These are phyloP conservation scores for Hypomontagnella submonticulosa DNA, from an alignment of 495 filamentous ascomycete genomes.

Conservation along the genomic window DNA sequence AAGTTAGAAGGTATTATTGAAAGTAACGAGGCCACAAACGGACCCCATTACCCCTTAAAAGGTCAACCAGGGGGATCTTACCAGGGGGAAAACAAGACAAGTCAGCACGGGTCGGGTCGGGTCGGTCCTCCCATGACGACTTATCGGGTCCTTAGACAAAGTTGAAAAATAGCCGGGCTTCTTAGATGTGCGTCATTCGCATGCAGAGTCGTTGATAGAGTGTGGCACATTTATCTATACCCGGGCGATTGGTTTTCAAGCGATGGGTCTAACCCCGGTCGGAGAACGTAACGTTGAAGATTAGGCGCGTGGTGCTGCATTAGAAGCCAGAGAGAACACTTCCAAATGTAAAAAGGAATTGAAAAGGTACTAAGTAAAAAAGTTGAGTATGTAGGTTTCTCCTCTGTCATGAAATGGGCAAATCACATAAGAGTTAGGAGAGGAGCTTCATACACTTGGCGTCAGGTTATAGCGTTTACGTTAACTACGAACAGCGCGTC, in stretches of 20 bases:
- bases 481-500: not conserved
- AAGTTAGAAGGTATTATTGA: conserved; percentile 25
- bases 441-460: too few relatives aligned
- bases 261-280: conserved; percentile 32
- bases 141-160: conserved; percentile 24
- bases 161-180: conserved; percentile 39
- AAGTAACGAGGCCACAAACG: conserved; percentile 14
- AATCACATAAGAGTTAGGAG: not conserved
- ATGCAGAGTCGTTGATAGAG: conserved; percentile 31
- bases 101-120: conserved; percentile 29
- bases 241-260: conserved; percentile 42
- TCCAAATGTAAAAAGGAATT: conserved; percentile 21
- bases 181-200: conserved; percentile 38
- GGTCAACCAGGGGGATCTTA: conserved; percentile 1
- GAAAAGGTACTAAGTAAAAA: not conserved
- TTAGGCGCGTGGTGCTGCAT: conserved; percentile 40
- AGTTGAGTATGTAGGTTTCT: not conserved
- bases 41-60: conserved; percentile 18
- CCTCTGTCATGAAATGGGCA: not conserved
- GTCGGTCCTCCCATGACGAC: conserved; percentile 20
- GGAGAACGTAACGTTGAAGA: conserved; percentile 42
- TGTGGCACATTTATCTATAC: conserved; percentile 42
- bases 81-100: conserved; percentile 17
- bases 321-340: conserved; percentile 38
- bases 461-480: too few relatives aligned